Conservation (phyloP, 352 stramenopile genomes). For the Bremia lactucae region DNA sequence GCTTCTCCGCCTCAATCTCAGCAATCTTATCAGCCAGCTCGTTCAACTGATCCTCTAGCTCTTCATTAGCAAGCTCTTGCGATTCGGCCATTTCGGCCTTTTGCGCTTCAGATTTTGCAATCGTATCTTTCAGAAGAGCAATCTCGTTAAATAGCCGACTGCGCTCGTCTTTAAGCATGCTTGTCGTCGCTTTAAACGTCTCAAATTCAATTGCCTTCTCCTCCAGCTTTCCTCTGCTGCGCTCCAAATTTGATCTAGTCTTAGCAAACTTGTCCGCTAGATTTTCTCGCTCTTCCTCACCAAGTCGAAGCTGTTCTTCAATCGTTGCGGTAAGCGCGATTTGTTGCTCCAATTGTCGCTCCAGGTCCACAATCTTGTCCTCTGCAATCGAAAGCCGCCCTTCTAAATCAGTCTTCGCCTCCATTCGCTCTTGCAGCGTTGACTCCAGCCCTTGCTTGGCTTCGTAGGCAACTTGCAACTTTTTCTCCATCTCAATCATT, state of each 20-base stretch:
- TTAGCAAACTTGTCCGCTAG: constrained; percentile 33
- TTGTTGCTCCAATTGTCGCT: constrained; percentile 48
- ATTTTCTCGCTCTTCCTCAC: constrained; percentile 37
- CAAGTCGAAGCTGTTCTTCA: constrained; percentile 34
- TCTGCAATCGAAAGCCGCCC: constrained; percentile 31
- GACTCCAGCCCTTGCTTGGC: constrained; percentile 42
- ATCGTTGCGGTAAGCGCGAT: constrained; percentile 37
- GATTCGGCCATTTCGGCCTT: constrained; percentile 31
- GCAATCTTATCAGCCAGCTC: constrained; percentile 46
- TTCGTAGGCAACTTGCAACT: constrained; percentile 51
- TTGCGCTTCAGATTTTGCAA: constrained; percentile 30
- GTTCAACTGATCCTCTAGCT: constrained; percentile 47
- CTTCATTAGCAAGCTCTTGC: constrained; percentile 38
- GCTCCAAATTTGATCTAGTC: constrained; percentile 38
- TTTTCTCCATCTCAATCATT: constrained; percentile 59
- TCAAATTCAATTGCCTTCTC: constrained; percentile 59
- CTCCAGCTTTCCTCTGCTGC: constrained; percentile 36
- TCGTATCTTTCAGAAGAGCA: constrained; percentile 36
- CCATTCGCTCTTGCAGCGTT: constrained; percentile 36
- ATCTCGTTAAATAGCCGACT: constrained; percentile 46
- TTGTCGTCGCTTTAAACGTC: constrained; percentile 42
- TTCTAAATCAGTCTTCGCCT: constrained; percentile 38
- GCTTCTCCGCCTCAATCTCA: constrained; percentile 45
- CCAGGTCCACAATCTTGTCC: constrained; percentile 37
- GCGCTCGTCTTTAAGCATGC: constrained; percentile 52